Conservation (phyloP, 2,329 filamentous ascomycete species). For the Bipolaris bicolor region DNA sequence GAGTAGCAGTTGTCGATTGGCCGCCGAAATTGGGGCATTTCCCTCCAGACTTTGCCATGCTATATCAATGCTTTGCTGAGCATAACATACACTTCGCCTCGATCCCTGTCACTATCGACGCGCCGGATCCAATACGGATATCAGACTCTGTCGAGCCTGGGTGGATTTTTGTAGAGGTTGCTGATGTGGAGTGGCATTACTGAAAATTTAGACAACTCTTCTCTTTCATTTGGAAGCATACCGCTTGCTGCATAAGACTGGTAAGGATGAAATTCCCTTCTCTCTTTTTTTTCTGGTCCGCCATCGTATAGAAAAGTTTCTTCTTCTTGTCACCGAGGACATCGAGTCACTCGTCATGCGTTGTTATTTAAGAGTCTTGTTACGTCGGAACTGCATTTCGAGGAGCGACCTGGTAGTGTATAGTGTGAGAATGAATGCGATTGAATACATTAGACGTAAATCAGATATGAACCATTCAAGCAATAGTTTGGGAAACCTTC, state of each 20-base stretch:
- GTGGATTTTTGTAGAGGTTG: slow-evolving; percentile 10
- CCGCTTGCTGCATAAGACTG: background rate
- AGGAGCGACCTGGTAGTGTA: background rate
- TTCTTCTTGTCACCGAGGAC: background rate
- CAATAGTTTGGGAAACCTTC: too few relatives aligned
- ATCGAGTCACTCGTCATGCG: background rate
- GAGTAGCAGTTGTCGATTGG: slow-evolving; percentile 11
- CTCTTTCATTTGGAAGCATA: background rate
- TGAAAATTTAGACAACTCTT: background rate
- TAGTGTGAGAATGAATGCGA: too few relatives aligned
- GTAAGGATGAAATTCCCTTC: background rate
- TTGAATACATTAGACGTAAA: too few relatives aligned
- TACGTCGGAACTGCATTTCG: background rate
- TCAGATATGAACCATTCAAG: too few relatives aligned
- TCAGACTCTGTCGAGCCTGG: slow-evolving; percentile 13
- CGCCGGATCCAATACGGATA: slow-evolving; percentile 5
- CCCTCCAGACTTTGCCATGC: slow-evolving; percentile 8
- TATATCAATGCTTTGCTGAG: slow-evolving; percentile 7
- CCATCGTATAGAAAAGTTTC: background rate
- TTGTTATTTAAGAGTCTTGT: background rate
- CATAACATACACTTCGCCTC: slow-evolving; percentile 6
- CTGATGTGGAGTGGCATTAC: slow-evolving; percentile 1
- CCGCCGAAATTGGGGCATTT: slow-evolving; percentile 10
- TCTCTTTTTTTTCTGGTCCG: background rate
- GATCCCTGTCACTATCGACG: slow-evolving; percentile 8